A percentile compares a stretch with the other conserved stretches of the same genome.
Conservation (phyloP, 2,329 filamentous ascomycete species). For the Ophiostoma perfectum region DNA sequence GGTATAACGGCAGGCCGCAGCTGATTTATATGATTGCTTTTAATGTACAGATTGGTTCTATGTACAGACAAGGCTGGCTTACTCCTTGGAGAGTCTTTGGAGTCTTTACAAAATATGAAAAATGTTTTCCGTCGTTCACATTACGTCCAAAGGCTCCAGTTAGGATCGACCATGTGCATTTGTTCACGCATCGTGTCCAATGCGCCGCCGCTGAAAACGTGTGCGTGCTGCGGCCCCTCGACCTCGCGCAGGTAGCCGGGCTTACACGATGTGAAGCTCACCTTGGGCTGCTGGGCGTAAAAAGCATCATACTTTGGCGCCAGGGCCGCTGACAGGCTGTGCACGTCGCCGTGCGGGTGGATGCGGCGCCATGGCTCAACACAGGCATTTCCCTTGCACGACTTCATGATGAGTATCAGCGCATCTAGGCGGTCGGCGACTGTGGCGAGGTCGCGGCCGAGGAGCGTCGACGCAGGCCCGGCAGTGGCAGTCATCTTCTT, state of each 20-base stretch:
- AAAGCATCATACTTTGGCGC: constrained; percentile 45
- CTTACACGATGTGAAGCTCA: constrained; percentile 50
- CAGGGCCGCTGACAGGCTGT: constrained; percentile 47
- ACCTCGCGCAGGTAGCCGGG: constrained; percentile 50
- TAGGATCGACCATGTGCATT: background rate
- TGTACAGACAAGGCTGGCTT: no score
- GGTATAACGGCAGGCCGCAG: no score
- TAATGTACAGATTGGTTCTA: no score
- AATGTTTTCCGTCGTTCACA: no score
- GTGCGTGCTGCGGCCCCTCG: constrained; percentile 42
- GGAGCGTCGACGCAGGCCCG: constrained; percentile 26
- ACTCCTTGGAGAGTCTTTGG: no score
- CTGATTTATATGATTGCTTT: no score
- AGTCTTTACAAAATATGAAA: no score
- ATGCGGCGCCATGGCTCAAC: constrained; percentile 51
- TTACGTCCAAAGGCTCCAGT: background rate
- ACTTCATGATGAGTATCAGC: constrained; percentile 55
- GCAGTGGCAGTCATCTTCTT: constrained; percentile 18
- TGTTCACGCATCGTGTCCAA: background rate
- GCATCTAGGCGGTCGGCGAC: constrained; percentile 50
- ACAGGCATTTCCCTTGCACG: constrained; percentile 50
- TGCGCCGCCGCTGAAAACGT: background rate
- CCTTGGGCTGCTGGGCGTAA: constrained; percentile 45
- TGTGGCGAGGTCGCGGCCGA: constrained; percentile 33
- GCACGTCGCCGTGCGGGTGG: constrained; percentile 48